phyloP scores from a whole-genome alignment of 2,329 filamentous ascomycete genomes.

The Fusarium sp. region DNA sequence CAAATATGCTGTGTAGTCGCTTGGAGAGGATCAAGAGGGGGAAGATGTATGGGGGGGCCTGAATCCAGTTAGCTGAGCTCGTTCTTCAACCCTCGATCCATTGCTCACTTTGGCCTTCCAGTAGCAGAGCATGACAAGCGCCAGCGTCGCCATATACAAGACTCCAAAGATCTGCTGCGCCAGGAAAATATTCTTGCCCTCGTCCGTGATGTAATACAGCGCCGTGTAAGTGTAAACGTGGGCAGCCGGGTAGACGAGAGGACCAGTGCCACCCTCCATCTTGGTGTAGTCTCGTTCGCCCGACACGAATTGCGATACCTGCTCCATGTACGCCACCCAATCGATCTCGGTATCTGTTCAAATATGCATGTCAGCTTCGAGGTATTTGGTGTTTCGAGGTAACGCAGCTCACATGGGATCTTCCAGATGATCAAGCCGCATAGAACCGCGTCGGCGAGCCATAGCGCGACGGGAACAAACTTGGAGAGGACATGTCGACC shows the following conservation, averaged over 20 bases:
- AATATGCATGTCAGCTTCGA: conserved; percentile 10
- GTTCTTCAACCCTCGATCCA: neutral
- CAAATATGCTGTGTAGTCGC: conserved; percentile 90
- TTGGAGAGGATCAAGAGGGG: conserved; percentile 90
- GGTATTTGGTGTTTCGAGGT: neutral
- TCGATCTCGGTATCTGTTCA: conserved; percentile 91
- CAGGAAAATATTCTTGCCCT: conserved; percentile 78
- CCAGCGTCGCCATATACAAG: conserved; percentile 81
- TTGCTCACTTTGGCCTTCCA: conserved; percentile 71
- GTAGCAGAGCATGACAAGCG: conserved; percentile 86
- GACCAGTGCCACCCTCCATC: conserved; percentile 89
- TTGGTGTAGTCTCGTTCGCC: conserved; percentile 91
- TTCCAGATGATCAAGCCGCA: conserved; percentile 82
- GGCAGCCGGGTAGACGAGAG: conserved; percentile 92
- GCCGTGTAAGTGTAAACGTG: conserved; percentile 92
- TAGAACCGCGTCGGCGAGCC: conserved; percentile 76
- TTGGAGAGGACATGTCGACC: conserved; percentile 62
- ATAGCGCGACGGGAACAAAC: conserved; percentile 68
- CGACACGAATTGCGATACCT: conserved; percentile 79
- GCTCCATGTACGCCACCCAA: conserved; percentile 97
- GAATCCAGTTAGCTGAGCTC: neutral
- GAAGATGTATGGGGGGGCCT: conserved; percentile 89
- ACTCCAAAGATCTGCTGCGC: conserved; percentile 88
- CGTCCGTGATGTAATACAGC: conserved; percentile 81
- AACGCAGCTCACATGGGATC: conserved; percentile 75